Evolutionary conservation across 352 stramenopile genomes (phyloP), one percentile per base, ranked within the genome.

Genomic region (Paralagenidium karlingii): DNA sequence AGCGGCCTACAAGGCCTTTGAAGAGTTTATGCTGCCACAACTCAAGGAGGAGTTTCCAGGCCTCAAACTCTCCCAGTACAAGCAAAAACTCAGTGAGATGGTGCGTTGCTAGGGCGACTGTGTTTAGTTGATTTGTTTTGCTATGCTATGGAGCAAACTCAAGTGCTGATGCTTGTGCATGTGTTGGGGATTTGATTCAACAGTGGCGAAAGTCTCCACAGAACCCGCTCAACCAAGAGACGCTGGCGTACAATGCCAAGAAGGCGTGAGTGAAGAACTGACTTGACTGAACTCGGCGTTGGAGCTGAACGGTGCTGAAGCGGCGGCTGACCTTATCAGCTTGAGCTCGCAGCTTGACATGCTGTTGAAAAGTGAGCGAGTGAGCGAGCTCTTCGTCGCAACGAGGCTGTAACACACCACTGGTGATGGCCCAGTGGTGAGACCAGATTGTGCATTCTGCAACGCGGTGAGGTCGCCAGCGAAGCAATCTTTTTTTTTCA

Each of bases 51-150:
- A 87, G 33, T 87, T 60, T 49, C 73, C 69, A 5, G 64, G 73
- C 1, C 49, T 87, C 33, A 87, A 87, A 55, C 42, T 87, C 4
- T 87, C 73, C 21, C 73, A 87, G 58, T 87, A 87, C 58, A 87
- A 87, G 51, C 64, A 87, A 26, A 66, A 67, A 31, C 59, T 87
- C 29, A 82, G 68, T 39, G 73, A 87, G 42, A 52, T 78, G 67
- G 71, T 85, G 59, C 57, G 62, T 46, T 22, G 11, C 22, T 21
- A 10, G 26, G 43, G 22, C 18, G 30, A 13, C 31, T 2, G n/a
- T 52, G 32, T 39, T 24, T 24, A 29, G 30, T 31, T 24, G 25
- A 40, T 12, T 49, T 6, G 12, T 15, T 16, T 34, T 20, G 6
- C 8, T 5, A 22, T 24, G 15, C 15, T 16, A 32, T 44, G 12